phyloP scores from a whole-genome alignment of 371 early-diverging fungal genomes.

The Mucor saturninus region DNA sequence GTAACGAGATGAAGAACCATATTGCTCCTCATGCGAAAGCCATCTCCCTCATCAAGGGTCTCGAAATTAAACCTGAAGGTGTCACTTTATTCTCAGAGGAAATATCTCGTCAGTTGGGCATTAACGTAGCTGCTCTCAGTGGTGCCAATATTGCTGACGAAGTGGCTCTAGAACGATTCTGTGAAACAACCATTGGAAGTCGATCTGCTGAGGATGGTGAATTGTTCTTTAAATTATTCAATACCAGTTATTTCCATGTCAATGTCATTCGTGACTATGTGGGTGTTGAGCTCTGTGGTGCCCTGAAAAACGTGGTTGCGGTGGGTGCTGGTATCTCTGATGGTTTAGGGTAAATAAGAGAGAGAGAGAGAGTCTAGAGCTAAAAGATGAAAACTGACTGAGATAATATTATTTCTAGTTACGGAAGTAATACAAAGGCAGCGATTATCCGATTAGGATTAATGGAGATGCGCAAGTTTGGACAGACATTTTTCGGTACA shows the following conservation, averaged over 20 bases:
- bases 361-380: too few species aligned
- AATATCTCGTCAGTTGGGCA: slow-evolving; percentile 77
- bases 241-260: slow-evolving; percentile 88
- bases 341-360: slow-evolving; percentile 56
- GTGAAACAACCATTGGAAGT: slow-evolving; percentile 96
- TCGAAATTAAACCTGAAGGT: slow-evolving; percentile 77
- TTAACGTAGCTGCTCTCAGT: slow-evolving; percentile 87
- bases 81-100: slow-evolving; percentile 88
- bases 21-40: slow-evolving; percentile 77
- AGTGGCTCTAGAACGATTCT: slow-evolving; percentile 93
- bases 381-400: background rate
- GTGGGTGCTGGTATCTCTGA: slow-evolving; percentile 97
- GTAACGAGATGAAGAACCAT: slow-evolving; percentile 74
- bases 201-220: slow-evolving; percentile 71
- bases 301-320: slow-evolving; percentile 98
- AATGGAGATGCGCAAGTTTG: slow-evolving; percentile 96
- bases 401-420: slow-evolving; percentile 50
- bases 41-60: slow-evolving; percentile 96
- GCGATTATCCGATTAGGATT: slow-evolving; percentile 97
- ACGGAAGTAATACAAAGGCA: slow-evolving; percentile 96
- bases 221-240: slow-evolving; percentile 82
- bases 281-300: slow-evolving; percentile 98
- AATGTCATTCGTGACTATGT: slow-evolving; percentile 86
- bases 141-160: slow-evolving; percentile 99
- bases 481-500: slow-evolving; percentile 77